These are phyloP conservation scores for Saturnispora serradocipensis DNA, from an alignment of 805 yeast species.

Conservation along the genomic window DNA sequence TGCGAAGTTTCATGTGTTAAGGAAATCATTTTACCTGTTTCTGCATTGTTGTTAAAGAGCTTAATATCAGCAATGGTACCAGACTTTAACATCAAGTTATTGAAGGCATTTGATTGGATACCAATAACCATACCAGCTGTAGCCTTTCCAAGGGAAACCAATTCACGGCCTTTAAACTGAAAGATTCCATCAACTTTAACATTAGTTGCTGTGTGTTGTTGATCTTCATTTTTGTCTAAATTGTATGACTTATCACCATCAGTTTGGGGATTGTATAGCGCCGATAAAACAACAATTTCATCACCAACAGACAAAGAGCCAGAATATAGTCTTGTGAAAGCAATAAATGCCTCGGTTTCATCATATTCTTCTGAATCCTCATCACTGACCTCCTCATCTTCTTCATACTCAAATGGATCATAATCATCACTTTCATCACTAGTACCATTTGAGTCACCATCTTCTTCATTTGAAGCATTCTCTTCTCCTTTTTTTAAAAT, in stretches of 20 bases:
- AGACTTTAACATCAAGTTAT: conserved; percentile 69
- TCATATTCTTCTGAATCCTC: conserved; percentile 30
- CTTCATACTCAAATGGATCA: conserved; percentile 10
- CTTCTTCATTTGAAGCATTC: conserved; percentile 26
- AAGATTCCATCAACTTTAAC: conserved; percentile 62
- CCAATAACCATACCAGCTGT: conserved; percentile 97
- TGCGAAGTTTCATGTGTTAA: conserved; percentile 73
- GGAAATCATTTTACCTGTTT: conserved; percentile 37
- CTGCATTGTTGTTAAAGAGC: neutral
- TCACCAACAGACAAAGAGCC: conserved; percentile 77
- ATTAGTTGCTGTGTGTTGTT: conserved; percentile 39
- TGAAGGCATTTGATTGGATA: conserved; percentile 65
- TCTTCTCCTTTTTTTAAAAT: conserved; percentile 29
- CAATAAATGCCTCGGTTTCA: conserved; percentile 61
- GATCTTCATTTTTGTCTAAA: neutral
- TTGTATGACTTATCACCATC: conserved; percentile 30
- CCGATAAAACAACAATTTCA: conserved; percentile 68
- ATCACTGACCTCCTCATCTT: conserved; percentile 10
- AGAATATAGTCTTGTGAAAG: conserved; percentile 81
- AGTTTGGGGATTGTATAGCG: conserved; percentile 63
- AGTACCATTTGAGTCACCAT: conserved; percentile 5
- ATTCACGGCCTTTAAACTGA: conserved; percentile 86
- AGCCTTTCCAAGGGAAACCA: conserved; percentile 65
- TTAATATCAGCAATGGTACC: conserved; percentile 63
- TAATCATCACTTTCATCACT: conserved; percentile 12